These are phyloP conservation scores for Schrenkiella parvula DNA, from an alignment of 345 rosid genomes.

Conservation along the genomic window DNA sequence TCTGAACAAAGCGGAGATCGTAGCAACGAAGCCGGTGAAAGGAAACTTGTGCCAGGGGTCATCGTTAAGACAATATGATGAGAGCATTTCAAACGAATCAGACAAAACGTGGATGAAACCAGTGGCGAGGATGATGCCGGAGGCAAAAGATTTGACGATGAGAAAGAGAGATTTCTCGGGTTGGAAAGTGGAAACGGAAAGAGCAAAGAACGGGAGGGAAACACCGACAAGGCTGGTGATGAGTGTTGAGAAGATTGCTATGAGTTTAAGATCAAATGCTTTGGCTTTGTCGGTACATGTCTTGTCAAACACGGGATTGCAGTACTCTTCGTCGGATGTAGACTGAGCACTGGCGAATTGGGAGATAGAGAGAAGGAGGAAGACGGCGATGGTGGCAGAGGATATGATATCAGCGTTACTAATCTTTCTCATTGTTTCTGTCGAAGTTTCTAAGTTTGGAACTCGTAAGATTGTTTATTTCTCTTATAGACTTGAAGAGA, in stretches of 20 bases:
- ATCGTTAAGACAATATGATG: constrained; percentile 40
- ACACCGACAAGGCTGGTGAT: constrained; percentile 48
- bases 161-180: constrained; percentile 46
- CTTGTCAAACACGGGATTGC: neutral
- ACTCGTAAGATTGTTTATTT: no score
- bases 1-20: constrained; percentile 40
- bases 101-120: constrained; percentile 55
- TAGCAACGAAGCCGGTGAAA: constrained; percentile 45
- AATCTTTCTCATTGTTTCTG: no score
- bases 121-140: constrained; percentile 50
- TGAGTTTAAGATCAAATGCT: constrained; percentile 35
- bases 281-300: constrained; percentile 35
- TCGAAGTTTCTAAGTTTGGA: no score
- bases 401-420: no score
- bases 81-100: constrained; percentile 43
- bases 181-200: constrained; percentile 27
- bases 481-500: no score
- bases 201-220: constrained; percentile 46
- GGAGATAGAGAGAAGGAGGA: constrained; percentile 21
- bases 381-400: neutral
- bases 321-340: constrained; percentile 19
- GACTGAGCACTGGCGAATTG: constrained; percentile 14
- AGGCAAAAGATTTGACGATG: constrained; percentile 49
- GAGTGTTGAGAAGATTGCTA: constrained; percentile 44
- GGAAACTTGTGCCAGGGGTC: constrained; percentile 51